phyloP scores from a whole-genome alignment of 2,329 filamentous ascomycete species.

The Setomelanomma holmii region DNA sequence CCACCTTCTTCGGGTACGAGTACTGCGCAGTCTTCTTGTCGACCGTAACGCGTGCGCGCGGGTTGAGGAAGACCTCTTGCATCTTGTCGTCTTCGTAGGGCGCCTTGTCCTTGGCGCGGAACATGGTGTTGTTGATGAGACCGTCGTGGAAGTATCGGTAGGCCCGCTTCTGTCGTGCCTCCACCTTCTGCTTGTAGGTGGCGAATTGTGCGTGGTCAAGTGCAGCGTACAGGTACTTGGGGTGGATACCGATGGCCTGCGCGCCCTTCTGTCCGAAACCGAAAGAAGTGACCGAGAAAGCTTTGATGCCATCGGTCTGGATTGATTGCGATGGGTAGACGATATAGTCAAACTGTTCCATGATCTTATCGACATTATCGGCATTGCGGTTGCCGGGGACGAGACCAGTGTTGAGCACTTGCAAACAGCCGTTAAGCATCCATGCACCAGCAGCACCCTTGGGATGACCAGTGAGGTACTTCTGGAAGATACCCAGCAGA shows the following conservation, averaged over 20 bases:
- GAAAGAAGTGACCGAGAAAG: conserved; percentile 98
- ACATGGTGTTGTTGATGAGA: conserved; percentile 96
- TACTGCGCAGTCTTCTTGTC: conserved; percentile 88
- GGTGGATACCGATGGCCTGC: conserved; percentile 95
- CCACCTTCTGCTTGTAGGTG: conserved; percentile 85
- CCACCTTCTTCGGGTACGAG: conserved; percentile 64
- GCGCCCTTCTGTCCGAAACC: conserved; percentile 99
- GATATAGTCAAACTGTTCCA: conserved; percentile 98
- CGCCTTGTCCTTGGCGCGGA: conserved; percentile 90
- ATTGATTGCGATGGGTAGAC: conserved; percentile 95
- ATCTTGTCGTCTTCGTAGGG: conserved; percentile 91
- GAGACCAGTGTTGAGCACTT: conserved; percentile 91
- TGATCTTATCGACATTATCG: conserved; percentile 93
- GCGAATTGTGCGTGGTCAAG: conserved; percentile 85
- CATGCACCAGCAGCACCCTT: conserved; percentile 99
- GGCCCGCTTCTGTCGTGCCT: conserved; percentile 94
- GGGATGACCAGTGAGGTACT: conserved; percentile 97
- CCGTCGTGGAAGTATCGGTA: conserved; percentile 99
- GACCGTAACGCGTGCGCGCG: conserved; percentile 80
- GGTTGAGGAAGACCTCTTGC: conserved; percentile 89
- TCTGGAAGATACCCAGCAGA: conserved; percentile 96
- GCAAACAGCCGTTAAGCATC: conserved; percentile 99
- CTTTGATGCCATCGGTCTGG: conserved; percentile 97
- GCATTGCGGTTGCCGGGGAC: conserved; percentile 98
- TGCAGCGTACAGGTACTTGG: conserved; percentile 93